Conservation (phyloP, 768 basidiomycete species). For the Boletus sensibilis region DNA sequence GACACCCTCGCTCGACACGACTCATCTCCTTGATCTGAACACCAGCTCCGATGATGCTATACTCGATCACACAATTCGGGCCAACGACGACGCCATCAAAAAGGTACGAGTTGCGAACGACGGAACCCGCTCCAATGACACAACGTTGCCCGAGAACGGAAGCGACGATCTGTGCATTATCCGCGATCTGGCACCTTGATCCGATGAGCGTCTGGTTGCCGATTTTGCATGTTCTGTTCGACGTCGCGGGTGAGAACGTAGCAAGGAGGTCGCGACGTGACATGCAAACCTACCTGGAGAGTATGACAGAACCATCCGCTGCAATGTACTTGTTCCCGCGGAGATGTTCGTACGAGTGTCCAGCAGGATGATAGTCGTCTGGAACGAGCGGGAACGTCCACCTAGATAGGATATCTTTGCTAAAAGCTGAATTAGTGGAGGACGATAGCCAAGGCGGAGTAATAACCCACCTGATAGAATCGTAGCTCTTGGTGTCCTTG, state of each 20-base stretch:
- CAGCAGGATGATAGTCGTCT: constrained; percentile 87
- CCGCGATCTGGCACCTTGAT: constrained; percentile 63
- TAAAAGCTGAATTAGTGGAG: constrained; percentile 30
- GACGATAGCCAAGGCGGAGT: not conserved
- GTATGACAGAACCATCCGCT: constrained; percentile 68
- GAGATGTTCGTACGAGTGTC: constrained; percentile 79
- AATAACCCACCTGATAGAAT: constrained; percentile 69
- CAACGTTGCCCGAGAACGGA: constrained; percentile 82
- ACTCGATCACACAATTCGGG: constrained; percentile 65
- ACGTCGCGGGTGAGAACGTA: not conserved
- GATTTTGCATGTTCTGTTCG: constrained; percentile 70
- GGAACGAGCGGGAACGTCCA: constrained; percentile 97
- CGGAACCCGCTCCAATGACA: constrained; percentile 65
- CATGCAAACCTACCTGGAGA: constrained; percentile 66
- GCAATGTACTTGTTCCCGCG: constrained; percentile 90
- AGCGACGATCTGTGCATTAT: constrained; percentile 60
- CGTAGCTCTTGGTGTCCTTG: constrained; percentile 89
- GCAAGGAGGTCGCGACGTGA: not conserved
- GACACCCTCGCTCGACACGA: constrained; percentile 66
- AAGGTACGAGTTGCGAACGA: constrained; percentile 75
- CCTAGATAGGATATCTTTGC: constrained; percentile 89
- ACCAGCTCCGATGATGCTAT: constrained; percentile 78
- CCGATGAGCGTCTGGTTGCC: constrained; percentile 85
- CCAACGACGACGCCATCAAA: constrained; percentile 78
- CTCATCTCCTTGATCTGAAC: constrained; percentile 71